Evolutionary conservation across 1,284 basidiomycete genomes (phyloP).

Genomic region (Polyporus tsugae): DNA sequence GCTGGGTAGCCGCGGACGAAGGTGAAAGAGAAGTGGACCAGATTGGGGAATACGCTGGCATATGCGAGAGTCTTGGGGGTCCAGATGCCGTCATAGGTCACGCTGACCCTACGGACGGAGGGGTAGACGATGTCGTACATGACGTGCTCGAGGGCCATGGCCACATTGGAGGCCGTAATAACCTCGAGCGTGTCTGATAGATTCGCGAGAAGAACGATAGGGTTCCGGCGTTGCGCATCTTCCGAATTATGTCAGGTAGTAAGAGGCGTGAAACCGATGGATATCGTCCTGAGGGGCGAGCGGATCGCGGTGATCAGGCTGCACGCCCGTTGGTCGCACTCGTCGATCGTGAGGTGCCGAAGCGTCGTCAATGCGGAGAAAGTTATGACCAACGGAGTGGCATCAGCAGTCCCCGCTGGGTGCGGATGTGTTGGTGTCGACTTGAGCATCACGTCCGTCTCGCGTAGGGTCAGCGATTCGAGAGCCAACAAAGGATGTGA

Average conservation of each 20-base stretch:
- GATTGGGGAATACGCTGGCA: slow-evolving; percentile 20
- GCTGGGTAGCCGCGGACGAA: neutral
- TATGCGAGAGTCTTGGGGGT: slow-evolving; percentile 24
- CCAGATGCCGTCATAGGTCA: slow-evolving; percentile 4
- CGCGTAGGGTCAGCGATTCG: slow-evolving; percentile 13
- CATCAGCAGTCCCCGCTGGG: neutral
- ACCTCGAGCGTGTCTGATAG: slow-evolving; percentile 20
- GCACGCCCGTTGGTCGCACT: slow-evolving; percentile 4
- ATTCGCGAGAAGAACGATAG: slow-evolving; percentile 20
- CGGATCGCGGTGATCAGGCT: slow-evolving; percentile 11
- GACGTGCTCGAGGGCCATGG: slow-evolving; percentile 8
- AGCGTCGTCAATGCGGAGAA: slow-evolving; percentile 16
- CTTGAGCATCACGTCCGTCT: slow-evolving; percentile 21
- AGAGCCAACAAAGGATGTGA: slow-evolving; percentile 13
- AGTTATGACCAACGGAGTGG: slow-evolving; percentile 2
- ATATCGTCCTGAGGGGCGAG: slow-evolving; percentile 13
- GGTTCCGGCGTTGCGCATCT: slow-evolving; percentile 15
- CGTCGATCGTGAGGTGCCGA: slow-evolving; percentile 16
- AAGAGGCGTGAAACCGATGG: slow-evolving; percentile 11
- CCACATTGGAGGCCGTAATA: slow-evolving; percentile 19
- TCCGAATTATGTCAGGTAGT: slow-evolving; percentile 5
- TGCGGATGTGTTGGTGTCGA: neutral
- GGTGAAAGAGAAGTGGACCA: slow-evolving; percentile 21
- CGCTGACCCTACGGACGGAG: slow-evolving; percentile 18
- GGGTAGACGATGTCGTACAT: slow-evolving; percentile 24